phyloP scores from a whole-genome alignment of 495 filamentous ascomycete genomes.

The Aspergillus ellipticus region DNA sequence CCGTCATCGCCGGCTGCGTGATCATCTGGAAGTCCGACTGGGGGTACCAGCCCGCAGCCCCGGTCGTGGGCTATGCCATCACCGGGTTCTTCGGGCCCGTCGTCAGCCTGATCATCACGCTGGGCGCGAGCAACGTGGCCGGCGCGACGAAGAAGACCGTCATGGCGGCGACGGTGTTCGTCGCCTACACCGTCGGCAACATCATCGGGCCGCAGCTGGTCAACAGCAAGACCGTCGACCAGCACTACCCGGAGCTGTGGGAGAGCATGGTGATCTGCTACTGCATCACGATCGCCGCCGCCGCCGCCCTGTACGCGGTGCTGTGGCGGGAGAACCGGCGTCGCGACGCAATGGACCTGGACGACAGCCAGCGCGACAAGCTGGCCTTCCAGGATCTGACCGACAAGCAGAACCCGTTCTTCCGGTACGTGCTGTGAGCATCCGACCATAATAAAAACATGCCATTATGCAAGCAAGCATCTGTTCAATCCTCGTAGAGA shows the following conservation, averaged over 20 bases:
- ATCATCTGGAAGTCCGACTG: slow-evolving; percentile 73
- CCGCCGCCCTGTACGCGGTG: slow-evolving; percentile 52
- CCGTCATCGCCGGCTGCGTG: slow-evolving; percentile 67
- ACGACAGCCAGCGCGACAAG: slow-evolving; percentile 60
- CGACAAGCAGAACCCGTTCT: slow-evolving; percentile 72
- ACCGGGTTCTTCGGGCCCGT: slow-evolving; percentile 69
- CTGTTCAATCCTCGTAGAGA: slow-evolving; percentile 8
- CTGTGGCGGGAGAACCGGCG: slow-evolving; percentile 55
- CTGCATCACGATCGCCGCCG: slow-evolving; percentile 59
- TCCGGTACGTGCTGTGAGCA: slow-evolving; percentile 62
- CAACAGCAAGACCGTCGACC: slow-evolving; percentile 52
- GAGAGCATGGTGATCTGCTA: slow-evolving; percentile 69
- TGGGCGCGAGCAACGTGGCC: slow-evolving; percentile 70
- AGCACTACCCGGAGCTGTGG: slow-evolving; percentile 71
- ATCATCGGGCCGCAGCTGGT: slow-evolving; percentile 72
- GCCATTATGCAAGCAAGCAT: background rate
- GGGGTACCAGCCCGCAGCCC: slow-evolving; percentile 57
- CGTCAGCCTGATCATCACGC: slow-evolving; percentile 59
- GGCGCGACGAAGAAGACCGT: slow-evolving; percentile 76
- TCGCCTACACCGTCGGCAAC: slow-evolving; percentile 70
- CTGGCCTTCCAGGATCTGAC: slow-evolving; percentile 71
- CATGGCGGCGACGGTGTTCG: slow-evolving; percentile 69
- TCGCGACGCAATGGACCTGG: slow-evolving; percentile 41
- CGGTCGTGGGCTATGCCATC: slow-evolving; percentile 65
- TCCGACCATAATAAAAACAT: background rate